Conservation (phyloP, 2,329 filamentous ascomycete genomes). For the Fusarium sp. region DNA sequence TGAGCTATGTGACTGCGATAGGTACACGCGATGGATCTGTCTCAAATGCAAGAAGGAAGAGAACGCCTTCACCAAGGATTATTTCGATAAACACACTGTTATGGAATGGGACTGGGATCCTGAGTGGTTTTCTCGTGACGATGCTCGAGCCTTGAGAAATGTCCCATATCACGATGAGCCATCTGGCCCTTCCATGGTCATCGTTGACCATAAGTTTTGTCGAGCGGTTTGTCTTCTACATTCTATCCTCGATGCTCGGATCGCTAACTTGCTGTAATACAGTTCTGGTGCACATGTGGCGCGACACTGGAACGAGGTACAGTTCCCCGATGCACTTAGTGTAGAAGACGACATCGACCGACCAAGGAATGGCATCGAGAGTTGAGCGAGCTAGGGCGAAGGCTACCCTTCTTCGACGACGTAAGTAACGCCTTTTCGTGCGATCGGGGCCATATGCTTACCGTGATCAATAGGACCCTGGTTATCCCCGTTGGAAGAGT, state of each 20-base stretch:
- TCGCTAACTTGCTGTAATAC: accelerated
- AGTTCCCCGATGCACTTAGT: slow-evolving; percentile 23
- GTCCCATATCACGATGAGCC: background rate
- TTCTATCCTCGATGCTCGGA: background rate
- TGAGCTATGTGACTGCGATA: slow-evolving; percentile 28
- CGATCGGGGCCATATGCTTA: accelerated
- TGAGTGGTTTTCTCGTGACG: background rate
- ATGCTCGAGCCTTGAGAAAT: background rate
- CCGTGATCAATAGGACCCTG: background rate
- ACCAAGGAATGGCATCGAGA: slow-evolving; percentile 14
- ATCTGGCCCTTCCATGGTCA: slow-evolving; percentile 3
- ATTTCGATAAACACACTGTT: background rate
- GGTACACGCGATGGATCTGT: slow-evolving; percentile 29
- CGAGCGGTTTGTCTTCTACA: background rate
- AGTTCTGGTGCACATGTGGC: slow-evolving; percentile 37
- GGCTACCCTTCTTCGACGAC: slow-evolving; percentile 26
- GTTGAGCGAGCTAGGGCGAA: background rate
- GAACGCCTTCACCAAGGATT: accelerated
- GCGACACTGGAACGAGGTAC: background rate
- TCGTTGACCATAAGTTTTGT: background rate
- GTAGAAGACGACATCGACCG: slow-evolving; percentile 21
- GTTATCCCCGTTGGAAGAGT: slow-evolving; percentile 22
- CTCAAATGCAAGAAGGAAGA: background rate
- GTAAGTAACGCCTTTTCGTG: background rate
- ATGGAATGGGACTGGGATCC: slow-evolving; percentile 14